Conservation (phyloP, 1,139 yeast genomes). For the Diutina sp. region DNA sequence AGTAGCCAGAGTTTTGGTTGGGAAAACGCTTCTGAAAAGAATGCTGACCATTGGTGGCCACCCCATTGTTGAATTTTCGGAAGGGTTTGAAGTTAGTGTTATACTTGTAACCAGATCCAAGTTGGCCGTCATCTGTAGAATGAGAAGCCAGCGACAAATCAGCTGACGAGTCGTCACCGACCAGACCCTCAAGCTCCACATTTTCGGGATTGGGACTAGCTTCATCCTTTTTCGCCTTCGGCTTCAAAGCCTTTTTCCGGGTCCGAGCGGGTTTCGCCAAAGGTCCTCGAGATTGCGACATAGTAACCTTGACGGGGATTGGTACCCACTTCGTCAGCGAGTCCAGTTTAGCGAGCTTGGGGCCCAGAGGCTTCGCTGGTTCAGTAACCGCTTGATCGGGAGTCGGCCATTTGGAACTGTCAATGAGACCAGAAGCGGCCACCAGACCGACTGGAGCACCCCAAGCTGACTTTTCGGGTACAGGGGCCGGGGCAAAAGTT, state of each 20-base stretch:
- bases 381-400: conserved; percentile 26
- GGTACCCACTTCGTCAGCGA: conserved; percentile 76
- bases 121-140: background rate
- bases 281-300: conserved; percentile 13
- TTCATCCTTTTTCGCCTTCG: background rate
- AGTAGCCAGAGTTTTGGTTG: background rate
- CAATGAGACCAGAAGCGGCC: conserved; percentile 15
- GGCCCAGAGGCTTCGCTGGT: conserved; percentile 15
- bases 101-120: background rate
- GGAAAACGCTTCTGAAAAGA: background rate
- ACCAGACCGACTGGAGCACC: conserved; percentile 27
- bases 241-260: conserved; percentile 1
- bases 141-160: background rate
- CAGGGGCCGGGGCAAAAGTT: conserved; percentile 62
- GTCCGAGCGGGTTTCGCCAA: background rate
- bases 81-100: background rate
- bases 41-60: background rate
- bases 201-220: background rate
- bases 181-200: background rate
- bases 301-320: conserved; percentile 60
- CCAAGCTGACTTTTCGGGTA: conserved; percentile 65
- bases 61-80: background rate
- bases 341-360: conserved; percentile 31
- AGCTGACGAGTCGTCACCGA: background rate
- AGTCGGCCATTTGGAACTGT: conserved; percentile 48